A percentile compares a stretch with the other conserved stretches of the same genome.
Conservation (phyloP, 2,329 filamentous ascomycete genomes). For the Sporothrix phasma region DNA sequence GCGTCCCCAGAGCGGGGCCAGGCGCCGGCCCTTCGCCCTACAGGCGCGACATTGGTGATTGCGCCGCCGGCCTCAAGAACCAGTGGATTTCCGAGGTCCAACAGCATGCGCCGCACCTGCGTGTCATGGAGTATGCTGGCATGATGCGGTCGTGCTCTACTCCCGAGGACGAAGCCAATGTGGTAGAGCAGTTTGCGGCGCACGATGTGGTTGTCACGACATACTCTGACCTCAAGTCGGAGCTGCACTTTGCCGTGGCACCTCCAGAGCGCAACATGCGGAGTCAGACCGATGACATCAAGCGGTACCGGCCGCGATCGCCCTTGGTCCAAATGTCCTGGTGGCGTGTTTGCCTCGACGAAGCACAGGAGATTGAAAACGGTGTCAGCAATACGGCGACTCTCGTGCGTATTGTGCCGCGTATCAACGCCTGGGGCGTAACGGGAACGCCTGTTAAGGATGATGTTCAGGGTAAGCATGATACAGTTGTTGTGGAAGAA, state of each 20-base stretch:
- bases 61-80: conserved; percentile 45
- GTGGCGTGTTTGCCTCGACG: conserved; percentile 75
- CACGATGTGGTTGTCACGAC: conserved; percentile 56
- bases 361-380: conserved; percentile 87
- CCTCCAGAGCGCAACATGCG: conserved; percentile 60
- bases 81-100: conserved; percentile 55
- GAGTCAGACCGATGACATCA: conserved; percentile 35
- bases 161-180: conserved; percentile 29
- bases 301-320: conserved; percentile 57
- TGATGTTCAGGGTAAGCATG: conserved; percentile 27
- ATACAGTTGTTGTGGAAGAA: not conserved
- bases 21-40: conserved; percentile 39
- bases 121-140: conserved; percentile 48
- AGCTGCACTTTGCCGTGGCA: conserved; percentile 66
- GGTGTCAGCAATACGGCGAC: conserved; percentile 74
- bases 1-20: conserved; percentile 25
- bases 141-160: conserved; percentile 29
- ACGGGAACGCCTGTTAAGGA: conserved; percentile 84
- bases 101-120: conserved; percentile 47
- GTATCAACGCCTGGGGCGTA: conserved; percentile 83
- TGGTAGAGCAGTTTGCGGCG: conserved; percentile 36
- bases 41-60: conserved; percentile 51
- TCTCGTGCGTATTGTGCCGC: conserved; percentile 69
- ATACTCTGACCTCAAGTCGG: conserved; percentile 61
- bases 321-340: conserved; percentile 73